phyloP scores from a whole-genome alignment of 2,329 filamentous ascomycete species.

The Elsinoe arachidis region DNA sequence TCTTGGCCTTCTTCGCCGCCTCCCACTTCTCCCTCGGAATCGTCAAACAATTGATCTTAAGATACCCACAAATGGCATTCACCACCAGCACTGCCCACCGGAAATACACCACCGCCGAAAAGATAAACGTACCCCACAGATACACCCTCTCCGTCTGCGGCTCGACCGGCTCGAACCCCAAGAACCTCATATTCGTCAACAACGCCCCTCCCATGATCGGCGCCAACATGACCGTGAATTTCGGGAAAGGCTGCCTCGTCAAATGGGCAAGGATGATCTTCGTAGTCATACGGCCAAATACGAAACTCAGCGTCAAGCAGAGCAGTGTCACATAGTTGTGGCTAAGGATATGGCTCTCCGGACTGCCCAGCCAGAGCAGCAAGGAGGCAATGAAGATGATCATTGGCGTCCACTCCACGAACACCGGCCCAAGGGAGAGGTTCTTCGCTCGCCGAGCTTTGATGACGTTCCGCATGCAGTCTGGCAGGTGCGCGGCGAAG shows the following conservation, averaged over 20 bases:
- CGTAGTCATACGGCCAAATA: conserved; percentile 95
- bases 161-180: conserved; percentile 62
- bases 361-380: conserved; percentile 79
- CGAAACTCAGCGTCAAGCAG: conserved; percentile 89
- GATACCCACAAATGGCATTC: conserved; percentile 78
- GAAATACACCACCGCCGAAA: conserved; percentile 78
- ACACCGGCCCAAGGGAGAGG: conserved; percentile 69
- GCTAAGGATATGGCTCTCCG: conserved; percentile 68
- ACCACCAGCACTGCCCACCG: conserved; percentile 90
- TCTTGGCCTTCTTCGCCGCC: conserved; percentile 22
- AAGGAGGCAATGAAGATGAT: conserved; percentile 67
- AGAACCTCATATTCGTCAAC: conserved; percentile 68
- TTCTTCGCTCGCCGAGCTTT: conserved; percentile 62
- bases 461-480: conserved; percentile 80
- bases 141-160: conserved; percentile 62
- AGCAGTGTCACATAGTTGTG: conserved; percentile 88
- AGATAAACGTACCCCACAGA: conserved; percentile 73
- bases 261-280: conserved; percentile 98
- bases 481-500: conserved; percentile 63
- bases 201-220: conserved; percentile 80
- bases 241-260: conserved; percentile 87
- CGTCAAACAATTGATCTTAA: conserved; percentile 91
- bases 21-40: conserved; percentile 46
- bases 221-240: conserved; percentile 85
- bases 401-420: conserved; percentile 93